phyloP scores from a whole-genome alignment of 2,329 filamentous ascomycete genomes.

The Plectosphaerella plurivora region DNA sequence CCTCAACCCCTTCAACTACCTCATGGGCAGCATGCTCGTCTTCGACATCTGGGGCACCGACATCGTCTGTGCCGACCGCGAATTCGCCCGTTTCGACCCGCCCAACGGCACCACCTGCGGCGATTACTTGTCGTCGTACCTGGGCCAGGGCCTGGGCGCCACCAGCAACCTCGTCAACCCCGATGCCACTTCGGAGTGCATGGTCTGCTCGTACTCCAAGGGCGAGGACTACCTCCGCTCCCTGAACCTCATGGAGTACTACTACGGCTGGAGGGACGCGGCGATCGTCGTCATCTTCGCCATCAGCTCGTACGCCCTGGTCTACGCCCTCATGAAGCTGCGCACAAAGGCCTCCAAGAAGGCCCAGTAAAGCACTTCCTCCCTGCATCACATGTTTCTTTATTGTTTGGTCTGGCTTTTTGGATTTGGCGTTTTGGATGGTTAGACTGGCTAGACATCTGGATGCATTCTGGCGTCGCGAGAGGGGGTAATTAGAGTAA shows the following conservation, averaged over 20 bases:
- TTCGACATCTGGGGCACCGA: conserved; percentile 44
- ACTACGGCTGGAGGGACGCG: conserved; percentile 63
- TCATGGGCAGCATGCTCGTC: conserved; percentile 51
- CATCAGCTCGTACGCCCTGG: conserved; percentile 45
- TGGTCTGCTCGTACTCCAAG: conserved; percentile 54
- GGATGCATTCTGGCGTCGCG: too few relatives aligned
- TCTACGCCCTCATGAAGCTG: conserved; percentile 42
- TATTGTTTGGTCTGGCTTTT: too few relatives aligned
- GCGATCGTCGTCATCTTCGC: conserved; percentile 55
- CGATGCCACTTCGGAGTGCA: conserved; percentile 48
- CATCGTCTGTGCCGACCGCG: conserved; percentile 39
- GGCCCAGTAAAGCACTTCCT: conserved; percentile 21
- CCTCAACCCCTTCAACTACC: conserved; percentile 57
- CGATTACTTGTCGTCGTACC: conserved; percentile 51
- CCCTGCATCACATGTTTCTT: too few relatives aligned
- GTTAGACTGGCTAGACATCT: too few relatives aligned
- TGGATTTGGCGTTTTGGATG: too few relatives aligned
- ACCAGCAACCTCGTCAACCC: conserved; percentile 55
- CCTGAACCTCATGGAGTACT: conserved; percentile 56
- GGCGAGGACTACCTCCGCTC: conserved; percentile 57
- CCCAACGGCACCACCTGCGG: conserved; percentile 49
- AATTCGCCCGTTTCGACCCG: conserved; percentile 49
- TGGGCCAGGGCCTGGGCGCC: conserved; percentile 37
- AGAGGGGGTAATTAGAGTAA: too few relatives aligned
- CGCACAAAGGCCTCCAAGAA: conserved; percentile 44